phyloP scores from a whole-genome alignment of 1,284 basidiomycete species.

The Cutaneotrichosporon spelunceum region DNA sequence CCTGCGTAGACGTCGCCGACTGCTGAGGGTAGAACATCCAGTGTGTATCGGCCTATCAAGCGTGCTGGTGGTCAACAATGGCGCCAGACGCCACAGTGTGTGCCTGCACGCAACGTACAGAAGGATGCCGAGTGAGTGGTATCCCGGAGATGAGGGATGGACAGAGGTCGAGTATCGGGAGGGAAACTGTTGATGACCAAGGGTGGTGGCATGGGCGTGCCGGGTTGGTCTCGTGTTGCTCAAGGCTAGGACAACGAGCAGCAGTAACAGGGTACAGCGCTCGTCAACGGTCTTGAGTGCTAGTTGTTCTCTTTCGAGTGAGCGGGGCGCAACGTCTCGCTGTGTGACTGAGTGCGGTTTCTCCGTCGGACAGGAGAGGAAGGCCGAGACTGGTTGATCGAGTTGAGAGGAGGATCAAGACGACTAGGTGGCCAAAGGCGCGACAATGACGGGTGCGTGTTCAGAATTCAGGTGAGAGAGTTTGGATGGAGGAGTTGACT shows the following conservation, averaged over 20 bases:
- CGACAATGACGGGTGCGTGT: not conserved
- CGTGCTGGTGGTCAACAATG: slow-evolving; percentile 7
- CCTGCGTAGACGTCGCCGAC: slow-evolving; percentile 30
- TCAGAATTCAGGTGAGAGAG: not conserved
- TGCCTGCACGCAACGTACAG: slow-evolving; percentile 7
- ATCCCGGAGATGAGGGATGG: slow-evolving; percentile 14
- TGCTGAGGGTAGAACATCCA: slow-evolving; percentile 42
- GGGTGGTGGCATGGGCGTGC: slow-evolving; percentile 28
- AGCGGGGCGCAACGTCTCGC: not conserved
- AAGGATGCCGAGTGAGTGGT: slow-evolving; percentile 10
- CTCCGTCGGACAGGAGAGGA: not conserved
- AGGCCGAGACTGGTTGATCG: not conserved
- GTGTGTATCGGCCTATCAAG: slow-evolving; percentile 10
- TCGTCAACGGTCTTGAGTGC: not conserved
- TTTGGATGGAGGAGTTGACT: not conserved
- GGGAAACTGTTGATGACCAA: slow-evolving; percentile 14
- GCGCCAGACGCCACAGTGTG: not conserved
- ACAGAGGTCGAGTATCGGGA: slow-evolving; percentile 14
- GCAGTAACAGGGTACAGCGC: slow-evolving; percentile 7
- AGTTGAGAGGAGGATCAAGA: not conserved
- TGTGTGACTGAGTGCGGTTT: not conserved
- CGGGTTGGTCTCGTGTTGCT: slow-evolving; percentile 5
- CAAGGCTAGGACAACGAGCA: slow-evolving; percentile 3
- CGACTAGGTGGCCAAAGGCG: not conserved
- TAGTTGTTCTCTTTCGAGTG: not conserved